A percentile compares a stretch with the other conserved stretches of the same genome.
These are phyloP conservation scores for Kodamaea plutei DNA, from an alignment of 1,139 yeast species.

Conservation along the genomic window DNA sequence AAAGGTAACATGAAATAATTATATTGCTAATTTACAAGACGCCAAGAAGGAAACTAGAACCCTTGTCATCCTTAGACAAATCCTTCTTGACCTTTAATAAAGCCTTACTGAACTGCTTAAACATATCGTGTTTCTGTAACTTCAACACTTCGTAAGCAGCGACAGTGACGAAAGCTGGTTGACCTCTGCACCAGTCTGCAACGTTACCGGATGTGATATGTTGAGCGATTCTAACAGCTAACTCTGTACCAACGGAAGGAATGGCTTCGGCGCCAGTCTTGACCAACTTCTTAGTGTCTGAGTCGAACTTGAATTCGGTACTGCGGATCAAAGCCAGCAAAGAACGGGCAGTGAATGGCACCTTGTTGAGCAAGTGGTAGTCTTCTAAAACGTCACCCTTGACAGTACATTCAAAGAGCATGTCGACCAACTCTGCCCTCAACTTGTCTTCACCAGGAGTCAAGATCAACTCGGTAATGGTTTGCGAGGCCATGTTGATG, in stretches of 20 bases:
- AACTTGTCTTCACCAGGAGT: constrained; percentile 45
- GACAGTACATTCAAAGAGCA: constrained; percentile 50
- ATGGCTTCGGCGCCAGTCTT: constrained; percentile 40
- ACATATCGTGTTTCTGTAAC: constrained; percentile 27
- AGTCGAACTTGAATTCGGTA: constrained; percentile 50
- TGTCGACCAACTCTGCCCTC: constrained; percentile 52
- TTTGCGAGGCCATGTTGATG: constrained; percentile 80
- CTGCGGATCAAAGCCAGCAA: constrained; percentile 81
- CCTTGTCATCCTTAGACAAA: constrained; percentile 63
- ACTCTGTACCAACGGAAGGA: constrained; percentile 57
- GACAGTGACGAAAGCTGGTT: constrained; percentile 79
- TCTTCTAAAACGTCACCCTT: constrained; percentile 72
- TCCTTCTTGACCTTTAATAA: constrained; percentile 51
- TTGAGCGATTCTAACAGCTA: constrained; percentile 54
- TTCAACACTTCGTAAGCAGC: constrained; percentile 57
- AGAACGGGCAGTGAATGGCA: constrained; percentile 72
- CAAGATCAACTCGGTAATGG: constrained; percentile 69
- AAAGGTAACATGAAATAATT: too few species aligned
- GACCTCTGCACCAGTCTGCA: constrained; percentile 68
- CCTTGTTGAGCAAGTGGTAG: constrained; percentile 59
- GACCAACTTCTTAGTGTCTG: constrained; percentile 58
- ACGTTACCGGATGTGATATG: constrained; percentile 43
- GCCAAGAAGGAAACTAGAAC: constrained; percentile 63
- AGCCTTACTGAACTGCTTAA: constrained; percentile 46
- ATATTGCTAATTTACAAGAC: too few species aligned